Conservation (phyloP, 495 filamentous ascomycete genomes). For the Apodospora peruviana region DNA sequence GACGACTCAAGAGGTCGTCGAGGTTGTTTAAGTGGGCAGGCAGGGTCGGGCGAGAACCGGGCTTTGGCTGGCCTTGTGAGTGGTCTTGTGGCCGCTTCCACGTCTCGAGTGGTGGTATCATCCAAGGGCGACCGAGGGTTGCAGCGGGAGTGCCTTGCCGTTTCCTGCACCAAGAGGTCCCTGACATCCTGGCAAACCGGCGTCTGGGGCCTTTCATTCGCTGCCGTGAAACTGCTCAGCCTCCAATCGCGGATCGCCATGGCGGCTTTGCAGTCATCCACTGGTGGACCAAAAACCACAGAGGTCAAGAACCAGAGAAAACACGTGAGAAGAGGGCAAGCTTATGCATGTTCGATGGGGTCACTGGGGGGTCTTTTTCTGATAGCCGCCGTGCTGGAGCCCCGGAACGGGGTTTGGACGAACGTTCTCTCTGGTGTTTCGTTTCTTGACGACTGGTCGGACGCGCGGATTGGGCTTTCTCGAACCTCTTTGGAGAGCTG, state of each 20-base stretch:
- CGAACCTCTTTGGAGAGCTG: not conserved
- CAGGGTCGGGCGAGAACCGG: not conserved
- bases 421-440: not conserved
- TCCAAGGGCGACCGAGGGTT: not conserved
- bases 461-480: not conserved
- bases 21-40: not conserved
- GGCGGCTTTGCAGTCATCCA: conserved; percentile 10
- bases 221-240: conserved; percentile 19
- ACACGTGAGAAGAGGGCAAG: not conserved
- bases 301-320: not conserved
- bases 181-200: conserved; percentile 17
- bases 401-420: not conserved
- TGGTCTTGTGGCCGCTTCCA: not conserved
- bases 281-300: not conserved
- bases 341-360: not conserved
- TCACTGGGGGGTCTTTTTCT: not conserved
- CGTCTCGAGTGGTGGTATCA: conserved; percentile 3
- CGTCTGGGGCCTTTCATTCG: conserved; percentile 27
- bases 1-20: conserved; percentile 10
- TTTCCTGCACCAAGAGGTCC: conserved; percentile 22
- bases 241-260: conserved; percentile 22
- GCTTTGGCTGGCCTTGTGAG: no score
- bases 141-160: conserved; percentile 40
- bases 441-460: not conserved
- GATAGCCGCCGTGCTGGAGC: conserved; percentile 1